Evolutionary conservation across 805 yeast genomes (phyloP).

Genomic region (Scheffersomyces coipomensis): DNA sequence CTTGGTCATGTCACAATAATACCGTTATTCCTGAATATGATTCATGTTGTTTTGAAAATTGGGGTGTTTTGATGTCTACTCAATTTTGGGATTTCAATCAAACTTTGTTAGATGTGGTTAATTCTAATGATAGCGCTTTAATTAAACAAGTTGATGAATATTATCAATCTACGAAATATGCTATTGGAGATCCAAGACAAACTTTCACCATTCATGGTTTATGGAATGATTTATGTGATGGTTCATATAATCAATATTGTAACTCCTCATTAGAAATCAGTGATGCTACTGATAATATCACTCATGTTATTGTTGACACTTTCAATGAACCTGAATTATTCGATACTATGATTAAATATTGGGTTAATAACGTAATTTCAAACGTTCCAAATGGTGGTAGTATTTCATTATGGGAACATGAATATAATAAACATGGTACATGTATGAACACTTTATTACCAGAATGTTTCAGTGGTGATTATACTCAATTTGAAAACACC

Average conservation of each 20-base stretch:
- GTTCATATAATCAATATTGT: constrained; percentile 37
- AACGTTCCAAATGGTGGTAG: constrained; percentile 8
- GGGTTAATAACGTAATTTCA: constrained; percentile 20
- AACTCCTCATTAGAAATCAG: constrained; percentile 26
- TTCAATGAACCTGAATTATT: constrained; percentile 24
- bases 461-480: constrained; percentile 26
- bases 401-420: constrained; percentile 41
- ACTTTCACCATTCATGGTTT: constrained; percentile 44
- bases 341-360: constrained; percentile 25
- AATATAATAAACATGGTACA: constrained; percentile 44
- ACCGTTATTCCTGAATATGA: constrained; percentile 39
- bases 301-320: constrained; percentile 20
- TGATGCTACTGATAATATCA: constrained; percentile 19
- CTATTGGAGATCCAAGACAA: not conserved
- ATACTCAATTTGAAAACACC: constrained; percentile 22
- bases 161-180: constrained; percentile 14
- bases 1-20: constrained; percentile 11
- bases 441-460: constrained; percentile 40
- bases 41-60: constrained; percentile 42
- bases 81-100: constrained; percentile 36
- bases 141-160: constrained; percentile 2
- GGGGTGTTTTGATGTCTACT: constrained; percentile 39
- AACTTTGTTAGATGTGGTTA: constrained; percentile 8
- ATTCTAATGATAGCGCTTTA: not conserved
- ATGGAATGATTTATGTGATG: constrained; percentile 45